Conservation (phyloP, 768 basidiomycete species). For the Termitomyces sp. region DNA sequence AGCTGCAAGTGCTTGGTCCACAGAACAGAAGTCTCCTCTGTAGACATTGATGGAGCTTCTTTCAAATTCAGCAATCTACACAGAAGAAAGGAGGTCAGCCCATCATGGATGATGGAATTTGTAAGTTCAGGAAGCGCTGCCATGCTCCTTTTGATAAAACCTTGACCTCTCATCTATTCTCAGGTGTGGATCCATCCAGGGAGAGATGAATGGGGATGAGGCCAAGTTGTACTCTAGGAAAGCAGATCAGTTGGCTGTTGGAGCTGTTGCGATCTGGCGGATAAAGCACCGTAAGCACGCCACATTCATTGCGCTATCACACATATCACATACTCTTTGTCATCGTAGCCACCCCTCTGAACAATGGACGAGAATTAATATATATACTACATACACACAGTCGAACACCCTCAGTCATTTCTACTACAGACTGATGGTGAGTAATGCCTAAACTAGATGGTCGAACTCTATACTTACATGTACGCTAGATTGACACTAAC, state of each 20-base stretch:
- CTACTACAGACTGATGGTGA: too few relatives aligned
- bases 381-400: too few relatives aligned
- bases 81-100: slow-evolving; percentile 42
- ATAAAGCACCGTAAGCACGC: too few relatives aligned
- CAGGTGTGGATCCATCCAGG: slow-evolving; percentile 49
- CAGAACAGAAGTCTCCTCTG: slow-evolving; percentile 26
- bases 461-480: too few relatives aligned
- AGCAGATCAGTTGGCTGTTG: background rate
- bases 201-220: slow-evolving; percentile 65
- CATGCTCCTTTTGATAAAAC: slow-evolving; percentile 34
- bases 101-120: slow-evolving; percentile 54
- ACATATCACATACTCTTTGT: too few relatives aligned
- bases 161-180: slow-evolving; percentile 46
- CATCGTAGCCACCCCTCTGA: too few relatives aligned
- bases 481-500: too few relatives aligned
- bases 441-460: too few relatives aligned
- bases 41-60: slow-evolving; percentile 15
- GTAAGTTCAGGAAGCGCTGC: slow-evolving; percentile 40
- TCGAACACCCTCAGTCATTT: too few relatives aligned
- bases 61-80: slow-evolving; percentile 26
- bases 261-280: too few relatives aligned
- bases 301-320: too few relatives aligned
- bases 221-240: slow-evolving; percentile 54
- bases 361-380: too few relatives aligned
- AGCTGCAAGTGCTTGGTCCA: slow-evolving; percentile 51